Base-by-base conservation (phyloP, 2,329 filamentous ascomycete genomes). In the Aspergillus viridinutans region DNA sequence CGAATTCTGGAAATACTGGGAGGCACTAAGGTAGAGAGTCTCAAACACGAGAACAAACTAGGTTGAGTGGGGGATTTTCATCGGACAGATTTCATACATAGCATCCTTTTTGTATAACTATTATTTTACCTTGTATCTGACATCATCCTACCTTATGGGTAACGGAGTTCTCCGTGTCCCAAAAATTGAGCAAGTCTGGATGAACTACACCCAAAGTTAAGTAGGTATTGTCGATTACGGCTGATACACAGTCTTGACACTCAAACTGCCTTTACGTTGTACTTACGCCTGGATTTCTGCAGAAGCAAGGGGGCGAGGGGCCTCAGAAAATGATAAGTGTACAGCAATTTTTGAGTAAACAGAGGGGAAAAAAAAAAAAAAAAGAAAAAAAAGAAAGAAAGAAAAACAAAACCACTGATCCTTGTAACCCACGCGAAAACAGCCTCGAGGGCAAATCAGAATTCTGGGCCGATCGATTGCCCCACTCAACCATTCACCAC, bases 401-500 rank as follows among this genome's bases (percentile, higher is more conserved):
- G 25, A 23, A 45, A 25, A 23, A 25, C 21, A 25, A 26, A 54
- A 54, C 25, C 43, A 61, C 58, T 59, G 50, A 64, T 62, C 62
- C 59, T 59, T 63, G 62, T 53, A 55, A 52, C 54, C 61, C 61
- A 63, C 61, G 61, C 62, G 61, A 62, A 58, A 54, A 20, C 40
- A 21, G 23, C 43, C 20, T 25, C 43, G 49, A 43, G 14, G 35
- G 40, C 8, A 26, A 26, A 45, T 49, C 20, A 26, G 12, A 51
- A 25, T 29, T 10, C 38, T 54, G 23, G 21, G 25, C 29, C 7
- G 14, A 20, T 38, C 10, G 8, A 29, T 5, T 29, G 38, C 7
- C 40, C 21, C 23, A 23, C 14, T 21, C 20, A 12, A 9, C 1
- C 38, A 10, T 25, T 17, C 14, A 17, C 14, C 32, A 38, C 14